These are phyloP conservation scores for Stipa capillata DNA, from an alignment of 176 grass and related monocot genomes.

Conservation along the genomic window DNA sequence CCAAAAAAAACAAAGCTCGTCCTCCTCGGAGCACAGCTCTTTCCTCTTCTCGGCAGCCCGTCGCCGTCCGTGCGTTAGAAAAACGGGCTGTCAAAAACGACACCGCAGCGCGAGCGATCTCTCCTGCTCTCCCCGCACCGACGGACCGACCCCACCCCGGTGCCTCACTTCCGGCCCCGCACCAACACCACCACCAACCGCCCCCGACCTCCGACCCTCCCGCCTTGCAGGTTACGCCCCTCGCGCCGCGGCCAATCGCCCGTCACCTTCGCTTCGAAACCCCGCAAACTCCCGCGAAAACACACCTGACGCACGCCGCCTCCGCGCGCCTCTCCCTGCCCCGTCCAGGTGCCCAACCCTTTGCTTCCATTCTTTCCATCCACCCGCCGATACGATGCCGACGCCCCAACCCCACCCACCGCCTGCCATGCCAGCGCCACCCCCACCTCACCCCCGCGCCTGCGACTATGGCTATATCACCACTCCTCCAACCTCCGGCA, in stretches of 20 bases:
- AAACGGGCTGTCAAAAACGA: constrained; percentile 26
- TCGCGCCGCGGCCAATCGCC: background rate
- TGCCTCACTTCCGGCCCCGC: background rate
- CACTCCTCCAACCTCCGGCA: constrained; percentile 47
- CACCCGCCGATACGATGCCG: constrained; percentile 75
- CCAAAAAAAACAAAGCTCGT: background rate
- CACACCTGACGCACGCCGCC: constrained; percentile 32
- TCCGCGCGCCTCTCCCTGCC: background rate
- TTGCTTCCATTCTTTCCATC: constrained; percentile 98
- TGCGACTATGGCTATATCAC: constrained; percentile 31
- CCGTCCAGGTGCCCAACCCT: constrained; percentile 32
- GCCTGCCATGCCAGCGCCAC: constrained; percentile 35
- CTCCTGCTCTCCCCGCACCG: background rate
- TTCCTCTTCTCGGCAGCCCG: background rate
- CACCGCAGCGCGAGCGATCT: constrained; percentile 19
- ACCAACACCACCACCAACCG: background rate
- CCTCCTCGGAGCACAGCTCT: background rate
- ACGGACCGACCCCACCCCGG: constrained; percentile 9
- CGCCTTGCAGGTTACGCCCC: constrained; percentile 37
- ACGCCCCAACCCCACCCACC: constrained; percentile 60
- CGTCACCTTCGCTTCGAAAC: constrained; percentile 62
- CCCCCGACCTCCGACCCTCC: constrained; percentile 17
- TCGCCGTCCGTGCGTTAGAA: background rate
- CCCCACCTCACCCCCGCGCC: constrained; percentile 28
- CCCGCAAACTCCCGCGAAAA: constrained; percentile 55